Base-by-base conservation (phyloP, 1,139 yeast genomes). In the Insectozyma bohioensis region DNA sequence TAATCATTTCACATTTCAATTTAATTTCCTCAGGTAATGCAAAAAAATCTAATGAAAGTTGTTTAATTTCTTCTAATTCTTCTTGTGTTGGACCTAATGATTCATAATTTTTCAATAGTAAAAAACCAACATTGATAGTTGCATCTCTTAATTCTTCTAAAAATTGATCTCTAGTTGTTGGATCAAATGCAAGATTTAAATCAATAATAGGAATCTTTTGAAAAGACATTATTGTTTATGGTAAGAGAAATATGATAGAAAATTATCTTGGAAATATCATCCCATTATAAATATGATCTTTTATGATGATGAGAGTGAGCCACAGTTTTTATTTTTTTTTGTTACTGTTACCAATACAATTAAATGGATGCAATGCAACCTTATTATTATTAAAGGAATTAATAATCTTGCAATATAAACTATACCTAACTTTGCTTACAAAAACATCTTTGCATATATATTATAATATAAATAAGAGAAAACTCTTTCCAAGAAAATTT, bases 111-210 rank as follows among this genome's bases (percentile, higher is more conserved):
- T 57, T 61, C 16, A 78, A 56, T 34, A 79, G 66, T 34, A 80
- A 61, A 51, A 80, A 80, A 4, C 87, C 87, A 18, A 78, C 76
- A 27, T 75, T 68, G 41, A 80, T 72, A 27, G 79, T 56, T 0
- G 85, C 84, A 46, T 74, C 55, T 30, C 75, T 63, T 25, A 80
- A 63, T 14, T 70, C 60, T 1, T 36, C 45, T 12, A 79, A 59
- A 39, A 80, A 68, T 46, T 61, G 55, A 0, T 63, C 65, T 41
- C 66, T 68, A 6, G 72, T 66, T 0, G 42, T 49, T 2, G 73
- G 63, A 38, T 65, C 52, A 17, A 53, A 46, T 1, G 68, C 71
- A 19, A 46, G 46, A 4, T 42, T 37, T 13, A 68, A 49, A 38
- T 67, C 72, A 12, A 67, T 45, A 3, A 63, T 47, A 5, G 74